Evolutionary conservation across 2,329 filamentous ascomycete species (phyloP).

Genomic region (Orbilia quercus): DNA sequence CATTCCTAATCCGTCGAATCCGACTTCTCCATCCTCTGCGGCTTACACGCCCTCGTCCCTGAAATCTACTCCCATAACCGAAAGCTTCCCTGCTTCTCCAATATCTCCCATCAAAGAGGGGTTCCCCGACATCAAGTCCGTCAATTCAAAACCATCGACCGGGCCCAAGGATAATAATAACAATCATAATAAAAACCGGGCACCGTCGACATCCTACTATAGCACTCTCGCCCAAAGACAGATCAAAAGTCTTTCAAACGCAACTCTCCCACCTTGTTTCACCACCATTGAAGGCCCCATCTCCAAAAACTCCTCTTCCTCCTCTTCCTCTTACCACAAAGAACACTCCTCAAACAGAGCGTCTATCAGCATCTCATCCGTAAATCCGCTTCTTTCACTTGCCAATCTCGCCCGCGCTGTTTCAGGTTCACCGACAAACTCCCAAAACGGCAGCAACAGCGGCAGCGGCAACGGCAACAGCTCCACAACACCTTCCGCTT

Average conservation of each 20-base stretch:
- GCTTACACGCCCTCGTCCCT: slow-evolving; percentile 26
- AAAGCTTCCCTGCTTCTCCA: slow-evolving; percentile 44
- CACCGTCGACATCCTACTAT: slow-evolving; percentile 37
- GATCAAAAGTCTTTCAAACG: slow-evolving; percentile 53
- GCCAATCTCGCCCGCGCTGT: slow-evolving; percentile 54
- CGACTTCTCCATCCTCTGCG: slow-evolving; percentile 32
- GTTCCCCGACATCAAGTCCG: neutral
- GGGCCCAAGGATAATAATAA: slow-evolving; percentile 2
- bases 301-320: slow-evolving; percentile 26
- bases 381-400: slow-evolving; percentile 46
- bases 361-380: slow-evolving; percentile 51
- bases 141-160: neutral
- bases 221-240: slow-evolving; percentile 51
- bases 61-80: slow-evolving; percentile 31
- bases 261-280: slow-evolving; percentile 35
- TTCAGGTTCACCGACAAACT: slow-evolving; percentile 43
- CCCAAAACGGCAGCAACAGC: slow-evolving; percentile 18
- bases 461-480: slow-evolving; percentile 1
- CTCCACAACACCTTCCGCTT: slow-evolving; percentile 31
- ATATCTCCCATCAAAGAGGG: slow-evolving; percentile 29
- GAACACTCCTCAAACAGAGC: slow-evolving; percentile 42
- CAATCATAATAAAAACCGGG: slow-evolving; percentile 8
- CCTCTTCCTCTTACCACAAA: slow-evolving; percentile 9
- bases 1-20: slow-evolving; percentile 47
- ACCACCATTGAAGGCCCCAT: slow-evolving; percentile 49